Conservation (phyloP, 2,329 filamentous ascomycete genomes). For the Diaporthe caulivora region DNA sequence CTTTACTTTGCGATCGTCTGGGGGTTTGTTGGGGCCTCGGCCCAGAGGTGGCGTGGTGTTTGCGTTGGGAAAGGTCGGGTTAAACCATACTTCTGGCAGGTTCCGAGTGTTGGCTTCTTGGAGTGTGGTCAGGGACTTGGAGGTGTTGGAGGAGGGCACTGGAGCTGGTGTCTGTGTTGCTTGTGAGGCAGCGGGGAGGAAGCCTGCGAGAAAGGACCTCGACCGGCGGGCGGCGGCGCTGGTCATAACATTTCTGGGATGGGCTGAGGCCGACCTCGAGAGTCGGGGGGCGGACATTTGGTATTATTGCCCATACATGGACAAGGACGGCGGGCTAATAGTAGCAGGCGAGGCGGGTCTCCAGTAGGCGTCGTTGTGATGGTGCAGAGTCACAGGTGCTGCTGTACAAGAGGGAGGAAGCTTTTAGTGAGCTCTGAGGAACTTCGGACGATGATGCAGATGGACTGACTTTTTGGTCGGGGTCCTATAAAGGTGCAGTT, state of each 20-base stretch:
- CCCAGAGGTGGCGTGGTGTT: conserved; percentile 42
- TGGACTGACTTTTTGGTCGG: conserved; percentile 9
- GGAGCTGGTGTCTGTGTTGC: conserved; percentile 35
- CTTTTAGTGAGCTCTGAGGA: not conserved
- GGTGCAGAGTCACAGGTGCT: not conserved
- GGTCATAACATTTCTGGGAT: conserved; percentile 44
- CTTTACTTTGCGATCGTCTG: conserved; percentile 71
- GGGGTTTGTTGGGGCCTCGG: conserved; percentile 50
- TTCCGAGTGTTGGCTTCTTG: conserved; percentile 45
- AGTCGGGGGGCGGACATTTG: conserved; percentile 52
- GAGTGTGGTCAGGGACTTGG: conserved; percentile 41
- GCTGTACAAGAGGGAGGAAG: conserved; percentile 1
- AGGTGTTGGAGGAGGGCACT: conserved; percentile 29
- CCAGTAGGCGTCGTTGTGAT: not conserved
- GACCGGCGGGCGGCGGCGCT: conserved; percentile 44
- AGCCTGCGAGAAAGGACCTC: conserved; percentile 39
- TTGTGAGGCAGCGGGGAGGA: conserved; percentile 32
- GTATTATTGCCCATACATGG: conserved; percentile 44
- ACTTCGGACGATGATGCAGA: conserved; percentile 27
- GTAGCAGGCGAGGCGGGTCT: conserved; percentile 9
- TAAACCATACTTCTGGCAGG: conserved; percentile 59
- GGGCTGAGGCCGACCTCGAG: conserved; percentile 46
- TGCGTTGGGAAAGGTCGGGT: conserved; percentile 50
- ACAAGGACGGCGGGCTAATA: not conserved
- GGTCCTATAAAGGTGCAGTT: conserved; percentile 2